These are phyloP conservation scores for Epichloe scottii DNA, from an alignment of 2,329 filamentous ascomycete genomes.

Conservation along the genomic window DNA sequence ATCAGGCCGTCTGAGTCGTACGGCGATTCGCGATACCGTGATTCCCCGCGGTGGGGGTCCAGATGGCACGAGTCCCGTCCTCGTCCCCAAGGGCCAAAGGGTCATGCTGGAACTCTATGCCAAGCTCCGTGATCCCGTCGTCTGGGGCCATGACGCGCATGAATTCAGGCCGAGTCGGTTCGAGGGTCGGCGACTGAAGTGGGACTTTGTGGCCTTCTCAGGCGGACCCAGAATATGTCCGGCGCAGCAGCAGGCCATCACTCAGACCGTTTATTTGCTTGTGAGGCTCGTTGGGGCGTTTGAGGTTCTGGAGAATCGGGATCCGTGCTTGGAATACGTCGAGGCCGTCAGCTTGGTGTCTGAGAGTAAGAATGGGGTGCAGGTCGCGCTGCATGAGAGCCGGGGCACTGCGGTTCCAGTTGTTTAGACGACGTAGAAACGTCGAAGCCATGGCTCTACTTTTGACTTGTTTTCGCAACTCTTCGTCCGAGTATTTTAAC, in stretches of 20 bases:
- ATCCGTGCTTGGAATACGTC: conserved; percentile 3
- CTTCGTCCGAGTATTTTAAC: too few relatives aligned
- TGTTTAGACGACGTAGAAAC: too few relatives aligned
- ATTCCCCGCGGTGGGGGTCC: conserved; percentile 2
- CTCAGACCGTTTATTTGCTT: conserved; percentile 2
- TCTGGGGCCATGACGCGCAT: conserved; percentile 3
- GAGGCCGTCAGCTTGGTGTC: conserved; percentile 1
- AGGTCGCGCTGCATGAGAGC: background rate
- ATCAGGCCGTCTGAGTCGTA: conserved; percentile 1
- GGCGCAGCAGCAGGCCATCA: conserved; percentile 1
- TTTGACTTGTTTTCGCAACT: too few relatives aligned
- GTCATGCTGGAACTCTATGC: conserved; percentile 1
- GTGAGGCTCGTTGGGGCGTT: background rate
- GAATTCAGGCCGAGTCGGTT: conserved; percentile 2
- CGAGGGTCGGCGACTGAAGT: background rate
- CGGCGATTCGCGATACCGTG: conserved; percentile 4
- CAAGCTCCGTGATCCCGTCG: background rate
- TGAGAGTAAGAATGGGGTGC: conserved; percentile 1
- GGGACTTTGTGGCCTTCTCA: conserved; percentile 4
- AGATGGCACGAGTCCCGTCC: background rate
- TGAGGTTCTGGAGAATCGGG: background rate
- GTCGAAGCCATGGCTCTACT: too few relatives aligned
- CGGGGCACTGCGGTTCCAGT: too few relatives aligned
- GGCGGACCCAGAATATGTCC: conserved; percentile 4
- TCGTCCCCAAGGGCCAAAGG: background rate